A percentile compares a stretch with the other conserved stretches of the same genome.
Conservation (phyloP, 495 filamentous ascomycete species). For the Chlorociboria aeruginascens region DNA sequence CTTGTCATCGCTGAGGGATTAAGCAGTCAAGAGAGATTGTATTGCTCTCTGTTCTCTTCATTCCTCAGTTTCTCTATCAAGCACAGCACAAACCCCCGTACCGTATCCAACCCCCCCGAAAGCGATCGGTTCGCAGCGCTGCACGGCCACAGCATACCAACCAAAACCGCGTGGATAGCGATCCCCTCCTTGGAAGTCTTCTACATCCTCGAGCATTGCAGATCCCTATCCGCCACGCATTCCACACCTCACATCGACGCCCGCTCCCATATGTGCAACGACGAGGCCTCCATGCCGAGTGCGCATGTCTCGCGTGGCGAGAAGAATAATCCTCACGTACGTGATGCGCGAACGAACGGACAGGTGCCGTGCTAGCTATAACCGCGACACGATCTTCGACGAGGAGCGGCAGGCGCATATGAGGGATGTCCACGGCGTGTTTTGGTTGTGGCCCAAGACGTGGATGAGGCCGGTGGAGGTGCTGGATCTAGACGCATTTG, state of each 20-base stretch:
- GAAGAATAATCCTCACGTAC: too few relatives aligned
- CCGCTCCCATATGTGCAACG: too few relatives aligned
- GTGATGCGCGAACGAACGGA: too few relatives aligned
- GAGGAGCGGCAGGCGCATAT: slow-evolving; percentile 21
- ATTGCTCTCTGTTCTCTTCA: neutral
- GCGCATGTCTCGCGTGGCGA: too few relatives aligned
- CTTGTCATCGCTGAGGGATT: slow-evolving; percentile 17
- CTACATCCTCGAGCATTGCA: slow-evolving; percentile 14
- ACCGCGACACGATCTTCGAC: slow-evolving; percentile 17
- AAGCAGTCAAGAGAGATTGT: slow-evolving; percentile 14
- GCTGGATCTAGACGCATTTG: slow-evolving; percentile 17
- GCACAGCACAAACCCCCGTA: neutral
- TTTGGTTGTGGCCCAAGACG: slow-evolving; percentile 16
- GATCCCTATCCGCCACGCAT: neutral
- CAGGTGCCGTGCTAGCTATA: slow-evolving; percentile 2
- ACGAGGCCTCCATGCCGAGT: too few relatives aligned
- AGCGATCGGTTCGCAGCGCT: slow-evolving; percentile 8
- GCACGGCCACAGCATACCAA: slow-evolving; percentile 10
- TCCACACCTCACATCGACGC: neutral
- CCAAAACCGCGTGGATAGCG: slow-evolving; percentile 14
- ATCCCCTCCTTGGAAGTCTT: slow-evolving; percentile 15
- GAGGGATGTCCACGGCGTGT: slow-evolving; percentile 18
- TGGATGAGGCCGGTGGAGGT: slow-evolving; percentile 18
- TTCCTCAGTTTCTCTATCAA: neutral
- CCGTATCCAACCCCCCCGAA: neutral